phyloP scores from a whole-genome alignment of 129 eudicot species.

The Oenanthe sinensis region DNA sequence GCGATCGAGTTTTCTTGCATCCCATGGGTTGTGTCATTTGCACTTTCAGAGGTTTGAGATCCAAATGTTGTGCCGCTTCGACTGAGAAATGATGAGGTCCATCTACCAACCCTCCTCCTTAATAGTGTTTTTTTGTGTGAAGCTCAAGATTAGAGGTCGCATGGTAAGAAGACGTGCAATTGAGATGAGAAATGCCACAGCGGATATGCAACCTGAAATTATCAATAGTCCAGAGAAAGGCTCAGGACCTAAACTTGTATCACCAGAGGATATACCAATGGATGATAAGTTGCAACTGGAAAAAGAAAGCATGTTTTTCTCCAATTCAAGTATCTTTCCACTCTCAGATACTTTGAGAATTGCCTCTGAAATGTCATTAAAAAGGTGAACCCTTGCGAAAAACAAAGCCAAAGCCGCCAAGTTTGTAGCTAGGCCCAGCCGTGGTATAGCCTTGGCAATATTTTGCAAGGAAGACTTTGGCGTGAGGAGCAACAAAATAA shows the following conservation, averaged over 20 bases:
- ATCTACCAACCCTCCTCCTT: slow-evolving; percentile 12
- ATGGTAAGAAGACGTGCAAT: slow-evolving; percentile 14
- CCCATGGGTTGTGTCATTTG: background rate
- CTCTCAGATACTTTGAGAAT: slow-evolving; percentile 39
- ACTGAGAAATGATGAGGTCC: slow-evolving; percentile 24
- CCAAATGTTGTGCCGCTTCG: background rate
- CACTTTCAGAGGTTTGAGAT: background rate
- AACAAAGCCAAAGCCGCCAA: slow-evolving; percentile 66
- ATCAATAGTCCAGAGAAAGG: slow-evolving; percentile 28
- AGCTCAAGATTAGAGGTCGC: slow-evolving; percentile 8
- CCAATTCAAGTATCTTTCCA: slow-evolving; percentile 34
- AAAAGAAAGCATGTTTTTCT: slow-evolving; percentile 22
- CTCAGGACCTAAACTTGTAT: slow-evolving; percentile 15
- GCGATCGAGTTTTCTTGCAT: background rate
- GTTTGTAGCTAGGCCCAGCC: slow-evolving; percentile 30
- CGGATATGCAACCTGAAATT: slow-evolving; percentile 28
- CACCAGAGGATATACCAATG: slow-evolving; percentile 4
- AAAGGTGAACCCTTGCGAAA: slow-evolving; percentile 47
- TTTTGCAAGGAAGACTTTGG: slow-evolving; percentile 48
- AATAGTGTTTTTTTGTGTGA: slow-evolving; percentile 5
- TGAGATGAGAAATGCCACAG: slow-evolving; percentile 21
- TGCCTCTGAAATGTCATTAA: slow-evolving; percentile 48
- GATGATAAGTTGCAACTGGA: slow-evolving; percentile 20
- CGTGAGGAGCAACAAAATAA: slow-evolving; percentile 50
- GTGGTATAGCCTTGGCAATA: slow-evolving; percentile 38